A percentile compares a stretch with the other conserved stretches of the same genome.
Conservation (phyloP, 257 asterid genomes). For the Scutellaria minor region DNA sequence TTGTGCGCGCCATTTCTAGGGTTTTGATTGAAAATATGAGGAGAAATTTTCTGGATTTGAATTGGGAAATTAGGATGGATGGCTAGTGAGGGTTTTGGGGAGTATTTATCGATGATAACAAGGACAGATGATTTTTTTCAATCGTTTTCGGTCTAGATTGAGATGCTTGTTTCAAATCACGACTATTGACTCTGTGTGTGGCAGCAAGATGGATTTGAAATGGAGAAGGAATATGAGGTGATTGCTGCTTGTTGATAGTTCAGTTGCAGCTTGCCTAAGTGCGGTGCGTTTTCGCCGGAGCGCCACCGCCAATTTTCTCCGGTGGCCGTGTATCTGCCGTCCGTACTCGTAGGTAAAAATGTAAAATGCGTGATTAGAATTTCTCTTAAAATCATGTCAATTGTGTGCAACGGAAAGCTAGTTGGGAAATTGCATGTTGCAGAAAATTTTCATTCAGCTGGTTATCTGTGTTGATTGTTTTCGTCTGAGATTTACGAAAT, state of each 20-base stretch:
- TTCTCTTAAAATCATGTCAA: constrained; percentile 17
- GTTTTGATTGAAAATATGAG: not conserved
- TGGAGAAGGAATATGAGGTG: too few relatives aligned
- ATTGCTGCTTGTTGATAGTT: too few relatives aligned
- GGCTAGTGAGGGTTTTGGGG: fast-evolving
- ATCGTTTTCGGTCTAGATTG: too few relatives aligned
- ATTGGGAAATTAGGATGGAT: constrained; percentile 1
- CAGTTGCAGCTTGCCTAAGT: too few relatives aligned
- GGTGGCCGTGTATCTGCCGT: constrained; percentile 15
- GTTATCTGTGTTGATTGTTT: not conserved
- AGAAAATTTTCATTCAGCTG: constrained; percentile 22
- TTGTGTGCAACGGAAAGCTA: constrained; percentile 6
- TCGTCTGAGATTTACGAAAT: constrained; percentile 1
- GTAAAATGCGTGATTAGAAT: constrained; percentile 24
- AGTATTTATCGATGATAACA: constrained; percentile 18
- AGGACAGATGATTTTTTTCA: too few relatives aligned
- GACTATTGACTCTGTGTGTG: too few relatives aligned
- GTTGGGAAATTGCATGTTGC: not conserved
- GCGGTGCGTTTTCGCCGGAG: constrained; percentile 32
- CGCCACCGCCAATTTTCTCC: constrained; percentile 25
- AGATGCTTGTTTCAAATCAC: too few relatives aligned
- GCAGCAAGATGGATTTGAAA: too few relatives aligned
- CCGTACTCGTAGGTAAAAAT: constrained; percentile 13
- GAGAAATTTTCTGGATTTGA: not conserved
- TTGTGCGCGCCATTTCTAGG: constrained; percentile 52